Evolutionary conservation across 2,329 filamentous ascomycete species (phyloP), one percentile per base, ranked within the genome.

Genomic region (Macrophomina pseudophaseolina): DNA sequence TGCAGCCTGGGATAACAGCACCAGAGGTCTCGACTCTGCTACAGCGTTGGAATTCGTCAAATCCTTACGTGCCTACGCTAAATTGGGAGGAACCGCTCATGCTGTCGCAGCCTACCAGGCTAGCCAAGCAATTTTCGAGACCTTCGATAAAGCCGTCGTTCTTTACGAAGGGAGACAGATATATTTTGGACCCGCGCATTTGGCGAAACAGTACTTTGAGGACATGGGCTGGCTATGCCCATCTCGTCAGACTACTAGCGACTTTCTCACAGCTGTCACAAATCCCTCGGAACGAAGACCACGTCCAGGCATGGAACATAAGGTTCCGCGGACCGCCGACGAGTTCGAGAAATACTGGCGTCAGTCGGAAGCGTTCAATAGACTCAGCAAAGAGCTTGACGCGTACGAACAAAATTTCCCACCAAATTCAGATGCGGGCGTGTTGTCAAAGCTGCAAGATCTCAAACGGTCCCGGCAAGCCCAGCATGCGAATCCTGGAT

Each of bases 121-220:
- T 8, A 76, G 74, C 49, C 80, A 83, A 68, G 77, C 77, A 11
- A 80, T 88, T 12, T 89, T 89, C 71, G 85, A 89, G 65, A 70
- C 74, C 5, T 94, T 94, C 71, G 90, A 94, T 78, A 93, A 93
- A 74, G 87, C 86, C 0, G 83, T 88, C 0, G 89, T 94, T 0
- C 80, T 94, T 0, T 93, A 94, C 72, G 89, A 93, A 73, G 92
- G 91, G 0, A 85, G 89, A 0, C 86, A 94, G 73, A 94, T 94
- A 68, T 94, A 88, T 79, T 94, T 90, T 69, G 92, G 91, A 0
- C 85, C 86, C 0, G 85, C 85, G 0, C 79, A 84, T 4, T 87
- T 0, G 74, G 72, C 5, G 75, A 81, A 85, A 71, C 74, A 75
- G 0, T 93, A 88, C 76, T 93, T 94, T 68, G 86, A 88, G 71